Evolutionary conservation across 306 rosid species (phyloP), one percentile per base, ranked within the genome.

Genomic region (Corylus heterophylla): DNA sequence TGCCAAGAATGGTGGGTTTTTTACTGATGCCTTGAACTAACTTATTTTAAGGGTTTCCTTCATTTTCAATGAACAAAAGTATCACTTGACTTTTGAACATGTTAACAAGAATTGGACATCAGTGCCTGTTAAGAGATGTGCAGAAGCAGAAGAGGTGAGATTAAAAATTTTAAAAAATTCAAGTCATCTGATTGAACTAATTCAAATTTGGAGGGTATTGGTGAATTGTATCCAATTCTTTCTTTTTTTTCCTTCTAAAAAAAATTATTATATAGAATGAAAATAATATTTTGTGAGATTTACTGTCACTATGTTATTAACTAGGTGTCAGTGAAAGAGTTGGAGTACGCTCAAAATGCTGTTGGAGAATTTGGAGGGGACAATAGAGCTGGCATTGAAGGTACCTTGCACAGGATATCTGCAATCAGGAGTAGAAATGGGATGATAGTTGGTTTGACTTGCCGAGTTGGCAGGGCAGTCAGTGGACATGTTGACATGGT

Each of bases 361-460:
- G 84, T 90, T 78, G 92, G 92, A 59, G 89, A 88, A 56, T 90
- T 90, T 83, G 94, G 94, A 51, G 81, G 74, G 64, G 91, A 90
- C 81, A 90, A 90, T 74, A 87, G 95, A 82, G 95, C 92, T 71
- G 95, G 95, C 77, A 90, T 90, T 59, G 92, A 87, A 75, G 95
- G 95, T 71, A 90, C 90, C 49, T 81, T 90, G 87, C 95, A 90
- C 69, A 85, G 95, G 78, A 85, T 90, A 80, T 90, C 95, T 20
- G 95, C 95, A 42, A 86, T 88, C 69, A 85, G 89, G 79, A 89
- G 89, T 80, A 89, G 87, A 80, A 87, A 85, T 61, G 92, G 92
- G 75, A 52, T 69, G 20, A 79, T 90, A 20, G 85, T 90, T 48
- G 95, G 95, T 48, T 87, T 90, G 90, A 90, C 95, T 7, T 90